Base-by-base conservation (phyloP, 176 grass and related monocot genomes). In the Paspalum vaginatum region DNA sequence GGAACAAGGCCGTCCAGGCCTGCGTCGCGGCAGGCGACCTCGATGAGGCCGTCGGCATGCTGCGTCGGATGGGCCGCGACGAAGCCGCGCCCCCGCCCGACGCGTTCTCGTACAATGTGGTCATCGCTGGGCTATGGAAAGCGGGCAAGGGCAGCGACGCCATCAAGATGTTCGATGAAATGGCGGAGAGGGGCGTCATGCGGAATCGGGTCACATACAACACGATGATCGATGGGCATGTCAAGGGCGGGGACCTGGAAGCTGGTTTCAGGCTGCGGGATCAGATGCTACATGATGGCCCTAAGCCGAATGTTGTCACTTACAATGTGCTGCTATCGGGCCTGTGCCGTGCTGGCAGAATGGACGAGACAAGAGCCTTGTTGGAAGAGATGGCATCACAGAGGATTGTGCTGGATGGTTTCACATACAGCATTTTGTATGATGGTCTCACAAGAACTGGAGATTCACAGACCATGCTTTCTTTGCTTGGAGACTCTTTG, bases 401-500 rank as follows among this genome's bases (percentile, higher is more conserved):
- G 3, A 69, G 62, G 51, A 58, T 89, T 49, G 45, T 84, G 67
- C 91, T 81, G 0, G 91, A 89, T 62, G 60, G 77, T 51, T 89
- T 93, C 26, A 93, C 91, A 21, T 87, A 87, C 48, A 87, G 80
- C 61, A 84, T 87, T 54, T 44, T 93, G 58, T 87, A 89, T 68
- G 87, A 89, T 81, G 91, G 91, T 13, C 59, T 81, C 32, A 72
- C 84, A 6, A 84, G 71, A 84, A 52, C 25, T 57, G 80, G 84
- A 57, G 51, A 77, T 37, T 56, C 80, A 5, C 49, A 71, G 14
- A 66, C 45, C 8, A 47, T 84, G 78, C 73, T 88, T 81, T 71
- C 85, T 59, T 81, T 93, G 53, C 84, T 89, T 81, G 87, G 83
- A 21, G 65, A 87, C 9, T 84, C 70, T 80, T 7, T 89, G 62